These are phyloP conservation scores for Rehmannia glutinosa DNA, from an alignment of 257 asterid species.

Conservation along the genomic window DNA sequence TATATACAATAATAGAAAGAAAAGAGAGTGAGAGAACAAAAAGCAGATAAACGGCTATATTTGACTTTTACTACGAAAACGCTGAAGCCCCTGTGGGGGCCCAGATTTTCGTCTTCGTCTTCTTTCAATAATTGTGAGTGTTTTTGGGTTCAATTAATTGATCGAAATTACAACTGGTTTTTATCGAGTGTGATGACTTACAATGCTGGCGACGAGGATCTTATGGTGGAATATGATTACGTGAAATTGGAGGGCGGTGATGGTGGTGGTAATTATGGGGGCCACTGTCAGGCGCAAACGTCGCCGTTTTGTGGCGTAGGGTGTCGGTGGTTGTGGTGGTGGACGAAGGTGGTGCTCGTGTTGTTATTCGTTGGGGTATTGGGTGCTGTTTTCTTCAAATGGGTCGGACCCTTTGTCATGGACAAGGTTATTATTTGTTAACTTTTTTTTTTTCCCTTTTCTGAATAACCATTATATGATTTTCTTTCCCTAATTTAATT, in stretches of 20 bases:
- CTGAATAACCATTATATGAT: not conserved
- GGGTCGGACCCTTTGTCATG: constrained; percentile 79
- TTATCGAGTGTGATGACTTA: constrained; percentile 30
- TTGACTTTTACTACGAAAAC: constrained; percentile 18
- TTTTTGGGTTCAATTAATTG: constrained; percentile 7
- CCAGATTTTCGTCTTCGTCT: constrained; percentile 3
- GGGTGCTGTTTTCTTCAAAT: constrained; percentile 61
- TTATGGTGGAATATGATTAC: constrained; percentile 39
- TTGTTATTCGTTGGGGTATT: constrained; percentile 35
- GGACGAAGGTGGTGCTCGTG: constrained; percentile 54
- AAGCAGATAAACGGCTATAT: constrained; percentile 24
- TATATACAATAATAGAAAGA: not conserved
- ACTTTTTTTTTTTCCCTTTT: too few relatives aligned
- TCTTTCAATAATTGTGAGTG: constrained; percentile 3
- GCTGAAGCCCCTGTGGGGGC: constrained; percentile 28
- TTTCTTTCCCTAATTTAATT: not conserved
- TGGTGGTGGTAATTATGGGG: too few relatives aligned
- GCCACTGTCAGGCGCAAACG: constrained; percentile 9
- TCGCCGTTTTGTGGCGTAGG: constrained; percentile 23
- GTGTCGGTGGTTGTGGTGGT: constrained; percentile 71
- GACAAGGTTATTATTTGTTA: constrained; percentile 48
- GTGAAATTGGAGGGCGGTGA: constrained; percentile 47
- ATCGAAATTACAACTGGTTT: not conserved
- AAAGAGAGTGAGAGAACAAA: not conserved
- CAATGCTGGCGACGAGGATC: constrained; percentile 30